Evolutionary conservation across 2,329 filamentous ascomycete species (phyloP).

Genomic region (Thelonectria discophora): DNA sequence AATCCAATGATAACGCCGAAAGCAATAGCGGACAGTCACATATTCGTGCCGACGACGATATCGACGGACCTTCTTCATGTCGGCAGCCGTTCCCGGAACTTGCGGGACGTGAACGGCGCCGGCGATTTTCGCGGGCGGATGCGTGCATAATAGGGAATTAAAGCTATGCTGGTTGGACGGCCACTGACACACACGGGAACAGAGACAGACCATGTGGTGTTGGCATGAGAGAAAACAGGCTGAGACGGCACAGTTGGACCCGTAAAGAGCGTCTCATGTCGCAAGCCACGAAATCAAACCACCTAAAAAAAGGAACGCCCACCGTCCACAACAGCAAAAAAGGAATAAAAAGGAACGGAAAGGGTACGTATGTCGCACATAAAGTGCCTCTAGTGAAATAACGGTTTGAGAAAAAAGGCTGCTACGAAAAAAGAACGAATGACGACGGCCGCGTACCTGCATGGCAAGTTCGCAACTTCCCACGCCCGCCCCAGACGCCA

Average conservation of each 20-base stretch:
- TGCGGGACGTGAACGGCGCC: background rate
- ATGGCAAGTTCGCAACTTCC: constrained; percentile 22
- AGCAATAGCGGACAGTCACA: background rate
- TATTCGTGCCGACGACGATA: background rate
- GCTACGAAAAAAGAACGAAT: constrained; percentile 4
- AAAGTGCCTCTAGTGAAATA: no score
- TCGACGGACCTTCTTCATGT: no score
- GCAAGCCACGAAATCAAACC: background rate
- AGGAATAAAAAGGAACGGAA: background rate
- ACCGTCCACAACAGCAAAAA: background rate
- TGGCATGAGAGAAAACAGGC: background rate
- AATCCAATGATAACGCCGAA: background rate
- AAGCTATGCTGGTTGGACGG: constrained; percentile 12
- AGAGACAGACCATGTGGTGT: background rate
- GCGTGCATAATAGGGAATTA: background rate
- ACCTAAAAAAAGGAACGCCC: background rate
- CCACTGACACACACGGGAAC: background rate
- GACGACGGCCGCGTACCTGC: constrained; percentile 36
- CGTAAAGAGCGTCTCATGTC: background rate
- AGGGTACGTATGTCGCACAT: no score
- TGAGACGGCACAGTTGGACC: background rate
- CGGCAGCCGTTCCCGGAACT: background rate
- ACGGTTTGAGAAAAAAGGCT: no score
- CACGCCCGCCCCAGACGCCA: background rate
- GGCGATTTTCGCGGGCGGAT: constrained; percentile 6